A percentile compares a stretch with the other conserved stretches of the same genome.
Conservation (phyloP, 176 grass and related monocot species). For the Oryza meridionalis region DNA sequence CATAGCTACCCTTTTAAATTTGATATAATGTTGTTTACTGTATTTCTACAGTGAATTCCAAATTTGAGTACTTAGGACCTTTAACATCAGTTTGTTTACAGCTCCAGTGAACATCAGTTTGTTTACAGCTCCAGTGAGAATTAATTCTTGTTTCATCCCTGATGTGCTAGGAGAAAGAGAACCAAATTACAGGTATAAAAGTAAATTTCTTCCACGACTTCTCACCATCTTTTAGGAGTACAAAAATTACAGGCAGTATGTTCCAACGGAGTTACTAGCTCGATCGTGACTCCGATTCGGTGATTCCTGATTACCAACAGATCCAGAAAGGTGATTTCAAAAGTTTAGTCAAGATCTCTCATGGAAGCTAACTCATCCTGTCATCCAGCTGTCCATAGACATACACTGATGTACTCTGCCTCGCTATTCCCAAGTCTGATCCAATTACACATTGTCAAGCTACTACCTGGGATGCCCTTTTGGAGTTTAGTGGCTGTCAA, state of each 20-base stretch:
- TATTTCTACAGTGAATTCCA: not conserved
- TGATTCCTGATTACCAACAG: constrained; percentile 3
- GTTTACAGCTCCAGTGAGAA: not conserved
- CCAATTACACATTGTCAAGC: constrained; percentile 34
- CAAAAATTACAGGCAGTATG: not conserved
- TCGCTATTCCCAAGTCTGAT: constrained; percentile 15
- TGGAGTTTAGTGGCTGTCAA: constrained; percentile 44
- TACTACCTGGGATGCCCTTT: constrained; percentile 46
- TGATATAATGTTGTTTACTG: not conserved
- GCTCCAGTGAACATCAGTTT: not conserved
- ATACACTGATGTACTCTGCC: not conserved
- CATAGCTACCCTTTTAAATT: not conserved
- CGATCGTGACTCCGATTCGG: not conserved
- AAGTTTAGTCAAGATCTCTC: constrained; percentile 17
- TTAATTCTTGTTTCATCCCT: not conserved
- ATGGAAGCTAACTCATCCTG: not conserved
- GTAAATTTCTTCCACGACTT: not conserved
- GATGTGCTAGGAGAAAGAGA: not conserved
- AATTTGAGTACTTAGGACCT: not conserved
- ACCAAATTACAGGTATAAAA: no score
- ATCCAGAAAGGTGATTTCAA: not conserved
- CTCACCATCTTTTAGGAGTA: not conserved
- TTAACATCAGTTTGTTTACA: not conserved
- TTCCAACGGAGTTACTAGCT: not conserved
- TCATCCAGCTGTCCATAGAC: not conserved